Base-by-base conservation (phyloP, 768 basidiomycete genomes). In the Tricholoma saponaceum region DNA sequence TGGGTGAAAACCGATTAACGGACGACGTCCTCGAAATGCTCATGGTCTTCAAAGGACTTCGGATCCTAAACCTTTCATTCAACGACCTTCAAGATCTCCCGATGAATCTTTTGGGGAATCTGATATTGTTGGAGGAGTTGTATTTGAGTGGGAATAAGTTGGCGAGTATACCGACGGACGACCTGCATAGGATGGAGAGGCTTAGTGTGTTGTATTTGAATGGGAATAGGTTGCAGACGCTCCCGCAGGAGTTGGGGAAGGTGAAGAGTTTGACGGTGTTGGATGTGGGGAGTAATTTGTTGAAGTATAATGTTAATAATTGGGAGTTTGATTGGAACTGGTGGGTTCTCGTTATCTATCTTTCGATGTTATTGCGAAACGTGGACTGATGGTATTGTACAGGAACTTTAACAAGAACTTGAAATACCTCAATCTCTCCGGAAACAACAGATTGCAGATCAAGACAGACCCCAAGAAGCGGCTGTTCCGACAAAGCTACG, bases 261-360 rank as follows among this genome's bases (percentile, higher is more conserved):
- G 82, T 97, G 58, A 81, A 82, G 67, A 86, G 81, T 49, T 74
- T 99, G 66, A 82, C 79, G 54, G 83, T 90, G 30, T 78, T 99
- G 63, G 97, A 99, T 67, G 95, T 91, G 4, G 95, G 97, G 6
- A 95, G 89, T 69, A 99, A 99, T 69, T 72, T 85, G 54, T 77
- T 99, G 72, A 92, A 90, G 80, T 98, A 98, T 73, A 99, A 98
- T 69, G 94, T 97, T 64, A 90, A 92, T 63, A 99, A 99, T 66
- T 95, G 89, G 89, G 92, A 96, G 69, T 98, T 95, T 70, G 97
- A 99, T 73, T 98, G 95, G 95, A 98, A 99, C 69, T 98, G 97
- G 96, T 96, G 62, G 51, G 84, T 74, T 33, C 20, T 20, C 41
- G 30, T 43, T 59, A 28, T 26, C 32, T 22, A 7, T 20, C 1